Conservation (phyloP, 1,139 yeast genomes). For the Pichia cactophila region DNA sequence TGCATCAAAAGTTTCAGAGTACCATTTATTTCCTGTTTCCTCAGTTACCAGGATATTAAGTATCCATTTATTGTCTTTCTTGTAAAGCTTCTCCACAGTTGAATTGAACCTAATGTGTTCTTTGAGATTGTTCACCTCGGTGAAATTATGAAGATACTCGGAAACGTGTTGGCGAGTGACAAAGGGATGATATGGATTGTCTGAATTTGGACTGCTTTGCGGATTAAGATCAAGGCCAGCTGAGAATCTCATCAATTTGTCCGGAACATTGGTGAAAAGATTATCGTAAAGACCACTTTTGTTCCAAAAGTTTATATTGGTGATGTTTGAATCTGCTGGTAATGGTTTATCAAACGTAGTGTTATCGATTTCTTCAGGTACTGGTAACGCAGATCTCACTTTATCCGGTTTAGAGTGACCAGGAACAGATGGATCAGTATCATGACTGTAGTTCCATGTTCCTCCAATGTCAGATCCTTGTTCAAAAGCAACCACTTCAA, state of each 20-base stretch:
- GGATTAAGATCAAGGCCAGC: conserved; percentile 16
- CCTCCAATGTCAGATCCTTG: conserved; percentile 32
- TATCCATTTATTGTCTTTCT: conserved; percentile 19
- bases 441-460: conserved; percentile 28
- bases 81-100: conserved; percentile 33
- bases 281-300: conserved; percentile 33
- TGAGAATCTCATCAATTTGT: conserved; percentile 37
- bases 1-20: conserved; percentile 35
- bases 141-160: conserved; percentile 26
- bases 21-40: conserved; percentile 27
- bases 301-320: conserved; percentile 28
- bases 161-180: conserved; percentile 32
- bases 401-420: conserved; percentile 13
- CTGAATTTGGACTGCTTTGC: conserved; percentile 5
- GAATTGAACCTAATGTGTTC: conserved; percentile 34
- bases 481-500: conserved; percentile 32
- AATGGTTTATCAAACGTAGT: conserved; percentile 4
- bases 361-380: not conserved
- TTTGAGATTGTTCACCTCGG: conserved; percentile 26
- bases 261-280: conserved; percentile 42
- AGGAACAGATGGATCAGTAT: conserved; percentile 16
- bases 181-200: conserved; percentile 38
- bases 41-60: conserved; percentile 14
- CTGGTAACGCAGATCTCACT: conserved; percentile 9
- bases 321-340: not conserved